Percentiles rank a stretch among this genome's conserved stretches.
These are phyloP conservation scores for Reutealis trisperma DNA, from an alignment of 345 rosid species.

Conservation along the genomic window DNA sequence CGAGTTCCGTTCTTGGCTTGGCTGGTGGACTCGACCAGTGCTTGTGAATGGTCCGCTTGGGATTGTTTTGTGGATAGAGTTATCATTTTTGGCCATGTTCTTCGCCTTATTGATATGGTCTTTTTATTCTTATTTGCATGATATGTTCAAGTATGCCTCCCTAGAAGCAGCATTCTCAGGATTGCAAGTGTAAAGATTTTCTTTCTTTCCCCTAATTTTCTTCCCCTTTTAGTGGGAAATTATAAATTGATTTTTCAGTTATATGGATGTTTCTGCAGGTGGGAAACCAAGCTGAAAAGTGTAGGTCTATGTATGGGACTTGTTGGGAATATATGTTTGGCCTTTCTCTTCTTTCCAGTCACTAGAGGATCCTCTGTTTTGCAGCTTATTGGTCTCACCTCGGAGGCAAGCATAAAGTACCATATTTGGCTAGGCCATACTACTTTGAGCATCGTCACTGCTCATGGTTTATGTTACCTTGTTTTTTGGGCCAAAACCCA, in stretches of 20 bases:
- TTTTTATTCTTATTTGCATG: conserved; percentile 21
- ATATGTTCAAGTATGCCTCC: conserved; percentile 14
- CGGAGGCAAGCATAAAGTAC: conserved; percentile 35
- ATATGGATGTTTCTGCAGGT: conserved; percentile 3
- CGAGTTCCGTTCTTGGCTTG: not conserved
- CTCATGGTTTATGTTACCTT: conserved; percentile 28
- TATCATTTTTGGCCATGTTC: conserved; percentile 21
- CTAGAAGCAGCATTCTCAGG: conserved; percentile 10
- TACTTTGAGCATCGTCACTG: conserved; percentile 23
- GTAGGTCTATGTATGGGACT: conserved; percentile 23
- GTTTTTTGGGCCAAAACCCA: conserved; percentile 22
- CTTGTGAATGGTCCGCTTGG: conserved; percentile 27
- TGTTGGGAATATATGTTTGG: conserved; percentile 24
- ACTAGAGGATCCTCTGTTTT: conserved; percentile 29
- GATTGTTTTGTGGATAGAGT: conserved; percentile 23
- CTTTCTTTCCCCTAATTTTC: not conserved
- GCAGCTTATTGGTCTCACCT: conserved; percentile 28
- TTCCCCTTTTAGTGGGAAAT: not conserved
- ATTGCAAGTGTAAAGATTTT: conserved; percentile 13
- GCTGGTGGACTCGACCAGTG: conserved; percentile 12
- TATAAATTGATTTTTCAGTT: not conserved
- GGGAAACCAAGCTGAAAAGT: conserved; percentile 21
- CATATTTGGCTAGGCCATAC: conserved; percentile 33
- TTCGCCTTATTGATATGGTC: conserved; percentile 23
- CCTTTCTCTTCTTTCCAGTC: conserved; percentile 33